Base-by-base conservation (phyloP, 148 eudicot genomes). In the Cornus kousa region DNA sequence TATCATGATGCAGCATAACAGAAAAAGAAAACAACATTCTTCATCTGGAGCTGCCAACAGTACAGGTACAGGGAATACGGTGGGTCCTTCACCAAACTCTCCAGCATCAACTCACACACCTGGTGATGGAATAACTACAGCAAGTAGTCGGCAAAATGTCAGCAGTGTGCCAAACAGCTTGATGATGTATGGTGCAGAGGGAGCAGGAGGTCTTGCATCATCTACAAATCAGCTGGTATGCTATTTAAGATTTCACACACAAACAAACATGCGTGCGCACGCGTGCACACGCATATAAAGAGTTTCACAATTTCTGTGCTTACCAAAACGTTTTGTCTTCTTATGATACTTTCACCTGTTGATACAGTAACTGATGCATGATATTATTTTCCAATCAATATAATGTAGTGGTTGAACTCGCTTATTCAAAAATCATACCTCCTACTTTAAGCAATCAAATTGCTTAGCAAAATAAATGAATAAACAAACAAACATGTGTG, bases 1-100 rank as follows among this genome's bases (percentile, higher is more conserved):
- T 57, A 76, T 70, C 73, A 59, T 60, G 68, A 53, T 73, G 37
- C 19, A 67, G 40, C 33, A 88, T 62, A 88, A 84, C 77, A 88
- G 97, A 77, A 96, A 94, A 90, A 90, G 99, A 78, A 96, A 92
- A 82, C 98, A 88, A 32, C 99, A 88, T 74, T 94, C 99, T 81
- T 92, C 97, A 74, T 93, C 99, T 86, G 99, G 99, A 85, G 95
- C 97, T 75, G 99, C 99, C 79, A 96, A 96, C 69, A 96, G 98
- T 85, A 90, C 98, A n/a, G 98, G 99, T 77, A 96, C 99, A 5
- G 99, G 95, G 79, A 96, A 94, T 82, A 96, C 99, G 12, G 95
- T 86, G 33, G 98, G 94, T 68, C 98, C 99, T 78, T 93, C 97
- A 24, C 98, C 99, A 66, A 94, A 86, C 89, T 90, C 99, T 73